Base-by-base conservation (phyloP, 2,329 filamentous ascomycete genomes). In the Aureobasidium lini region DNA sequence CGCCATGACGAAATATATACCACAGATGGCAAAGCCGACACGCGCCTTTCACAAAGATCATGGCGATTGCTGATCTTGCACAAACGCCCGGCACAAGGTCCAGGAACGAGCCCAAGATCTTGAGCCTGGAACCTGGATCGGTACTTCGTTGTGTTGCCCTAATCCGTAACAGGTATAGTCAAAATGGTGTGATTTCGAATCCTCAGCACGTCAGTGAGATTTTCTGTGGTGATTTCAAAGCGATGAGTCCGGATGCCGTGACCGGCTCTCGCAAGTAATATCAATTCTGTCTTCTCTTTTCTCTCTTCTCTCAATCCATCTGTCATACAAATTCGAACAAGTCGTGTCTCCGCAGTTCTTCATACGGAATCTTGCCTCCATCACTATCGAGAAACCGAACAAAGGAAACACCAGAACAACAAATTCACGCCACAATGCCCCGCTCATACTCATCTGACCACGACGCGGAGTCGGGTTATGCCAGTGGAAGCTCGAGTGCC, bases 401-500 rank as follows among this genome's bases (percentile, higher is more conserved):
- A 57, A 57, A 46, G 52, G n/a, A 57, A 54, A 23, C 32, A 4
- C 34, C 23, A 23, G 23, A 31, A 16, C 29, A 39, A n/a, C 57
- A 23, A 44, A 34, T 36, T 15, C 34, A 58, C 47, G n/a, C 40
- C 57, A 53, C 57, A n/a, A 59, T 59, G 57, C 57, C 57, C 40
- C 48, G 48, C 39, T 59, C 57, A 59, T 59, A 60, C 46, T 69
- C 67, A 23, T 66, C 66, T 16, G 67, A 69, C 53, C 72, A 70
- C 62, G 80, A 81, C 63, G 70, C 69, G 54, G 90, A 95, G 75
- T 96, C 93, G 37, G 93, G 93, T 64, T 96, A 96, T 77, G 89
- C 85, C 69, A 88, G 75, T 74, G 87, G 82, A 43, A 79, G 80
- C 54, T 85, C 84, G 36, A 87, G 82, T 66, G 77, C 79, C 56